Conservation (phyloP, 1,139 yeast species). For the Kodamaea sp. region DNA sequence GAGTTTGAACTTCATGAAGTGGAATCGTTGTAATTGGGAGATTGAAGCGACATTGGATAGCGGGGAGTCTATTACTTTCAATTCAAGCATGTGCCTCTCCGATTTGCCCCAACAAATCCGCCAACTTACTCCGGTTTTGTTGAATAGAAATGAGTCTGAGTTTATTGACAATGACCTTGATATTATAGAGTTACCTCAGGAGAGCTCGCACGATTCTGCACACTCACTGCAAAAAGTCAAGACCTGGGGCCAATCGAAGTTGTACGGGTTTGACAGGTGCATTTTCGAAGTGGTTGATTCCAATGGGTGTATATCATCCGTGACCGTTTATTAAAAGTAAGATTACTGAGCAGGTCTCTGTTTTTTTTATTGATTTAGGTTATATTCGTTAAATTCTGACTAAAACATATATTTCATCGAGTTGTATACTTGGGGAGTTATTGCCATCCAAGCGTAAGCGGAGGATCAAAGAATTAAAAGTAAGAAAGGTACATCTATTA, state of each 20-base stretch:
- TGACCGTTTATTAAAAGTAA: constrained; percentile 24
- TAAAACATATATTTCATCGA: too few relatives aligned
- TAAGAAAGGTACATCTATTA: background rate
- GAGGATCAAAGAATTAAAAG: too few relatives aligned
- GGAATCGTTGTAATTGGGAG: constrained; percentile 49
- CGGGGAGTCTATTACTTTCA: constrained; percentile 16
- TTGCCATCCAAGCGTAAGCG: too few relatives aligned
- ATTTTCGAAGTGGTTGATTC: constrained; percentile 57
- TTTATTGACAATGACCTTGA: constrained; percentile 42
- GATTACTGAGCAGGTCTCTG: too few relatives aligned
- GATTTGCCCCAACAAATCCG: constrained; percentile 29
- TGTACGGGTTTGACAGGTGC: constrained; percentile 46
- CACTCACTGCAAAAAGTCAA: constrained; percentile 14
- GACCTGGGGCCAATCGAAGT: constrained; percentile 56
- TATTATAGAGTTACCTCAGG: constrained; percentile 23
- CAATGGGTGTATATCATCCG: constrained; percentile 34
- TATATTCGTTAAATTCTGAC: too few relatives aligned
- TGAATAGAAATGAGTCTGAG: constrained; percentile 54
- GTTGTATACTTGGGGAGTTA: too few relatives aligned
- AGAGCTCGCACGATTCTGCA: background rate
- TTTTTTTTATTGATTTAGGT: too few relatives aligned
- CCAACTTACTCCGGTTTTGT: constrained; percentile 40
- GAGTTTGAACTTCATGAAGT: constrained; percentile 49
- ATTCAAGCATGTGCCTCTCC: constrained; percentile 35
- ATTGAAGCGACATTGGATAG: constrained; percentile 14